Base-by-base conservation (phyloP, 106 monocot species). In the Dioscorea zingiberensis region DNA sequence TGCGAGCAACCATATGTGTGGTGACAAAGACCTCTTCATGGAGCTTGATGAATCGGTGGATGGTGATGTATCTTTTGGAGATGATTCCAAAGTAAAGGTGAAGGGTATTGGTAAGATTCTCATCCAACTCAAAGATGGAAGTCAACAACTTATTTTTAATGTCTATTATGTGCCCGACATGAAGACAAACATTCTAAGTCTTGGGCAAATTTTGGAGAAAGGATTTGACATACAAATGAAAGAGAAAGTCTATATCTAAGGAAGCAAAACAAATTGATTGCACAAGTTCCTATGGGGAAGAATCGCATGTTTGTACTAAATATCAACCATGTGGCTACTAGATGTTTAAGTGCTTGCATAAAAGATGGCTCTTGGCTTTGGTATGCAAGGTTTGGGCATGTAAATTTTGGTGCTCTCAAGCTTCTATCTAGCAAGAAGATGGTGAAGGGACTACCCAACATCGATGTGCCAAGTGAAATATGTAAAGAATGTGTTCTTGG, bases 191-290 rank as follows among this genome's bases (percentile, higher is more conserved):
- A n/a, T n/a, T n/a, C n/a, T n/a, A n/a, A n/a, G n/a, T n/a, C n/a
- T n/a, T 67, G 54, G 67, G 1, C 67, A 67, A 67, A 51, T 55
- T 7, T 55, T 55, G 54, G 67, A 55, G 28, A 67, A n/a, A 45
- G 63, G 21, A 19, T 69, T 21, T 46, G 25, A 69, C 1, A 16
- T 66, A 21, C 47, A 48, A 46, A 23, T 48, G 23, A 66, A 53
- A 7, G 51, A 66, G n/a, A 16, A 60, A 28, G 27, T 26, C 14
- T 69, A 3, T 44, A 32, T 46, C 22, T 58, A 44, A 57, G 57
- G 15, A 22, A 27, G 46, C 38, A 64, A 30, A 30, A 30, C 6
- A 48, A 64, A 12, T 58, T 69, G 44, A 69, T 44, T 69, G 45
- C 47, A 8, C 12, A 69, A 44, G 45, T 69, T 22, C 6, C 10